Evolutionary conservation across 192 early-diverging fungal genomes (phyloP).

Genomic region (Backusella tuberculispora): DNA sequence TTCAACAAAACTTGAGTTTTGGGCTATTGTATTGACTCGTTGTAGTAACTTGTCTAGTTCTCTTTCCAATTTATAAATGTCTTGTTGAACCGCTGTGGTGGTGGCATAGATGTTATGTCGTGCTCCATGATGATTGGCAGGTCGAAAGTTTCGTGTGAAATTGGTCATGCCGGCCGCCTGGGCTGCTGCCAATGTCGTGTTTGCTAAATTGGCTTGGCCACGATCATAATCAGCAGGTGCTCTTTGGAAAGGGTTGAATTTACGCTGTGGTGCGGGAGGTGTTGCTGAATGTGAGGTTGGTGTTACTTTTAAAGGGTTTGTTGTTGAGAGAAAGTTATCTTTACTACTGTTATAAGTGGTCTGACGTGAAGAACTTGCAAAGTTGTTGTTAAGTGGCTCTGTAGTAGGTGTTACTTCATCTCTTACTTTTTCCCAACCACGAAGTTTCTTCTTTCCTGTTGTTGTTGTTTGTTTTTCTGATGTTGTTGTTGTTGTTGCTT

Average conservation of each 20-base stretch:
- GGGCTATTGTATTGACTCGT: background rate
- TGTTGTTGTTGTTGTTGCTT: background rate
- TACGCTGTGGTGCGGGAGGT: background rate
- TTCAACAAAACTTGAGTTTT: conserved; percentile 25
- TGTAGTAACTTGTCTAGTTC: conserved; percentile 33
- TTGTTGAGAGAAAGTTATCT: no score
- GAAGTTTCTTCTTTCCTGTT: background rate
- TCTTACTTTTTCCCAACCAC: conserved; percentile 26
- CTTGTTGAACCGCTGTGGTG: conserved; percentile 37
- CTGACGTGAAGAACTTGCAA: background rate
- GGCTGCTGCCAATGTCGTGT: conserved; percentile 21
- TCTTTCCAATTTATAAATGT: conserved; percentile 37
- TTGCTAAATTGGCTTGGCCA: background rate
- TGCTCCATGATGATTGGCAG: background rate
- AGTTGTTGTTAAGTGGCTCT: background rate
- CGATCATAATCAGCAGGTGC: background rate
- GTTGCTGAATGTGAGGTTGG: background rate
- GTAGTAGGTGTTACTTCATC: background rate
- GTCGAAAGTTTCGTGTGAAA: conserved; percentile 19
- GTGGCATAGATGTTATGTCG: conserved; percentile 34
- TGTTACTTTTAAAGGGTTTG: background rate
- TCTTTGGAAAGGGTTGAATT: conserved; percentile 3
- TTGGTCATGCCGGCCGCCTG: conserved; percentile 28
- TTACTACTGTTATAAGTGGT: no score
- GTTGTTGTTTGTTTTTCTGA: background rate